Conservation (phyloP, 257 asterid genomes). For the Coffea eugenioides region DNA sequence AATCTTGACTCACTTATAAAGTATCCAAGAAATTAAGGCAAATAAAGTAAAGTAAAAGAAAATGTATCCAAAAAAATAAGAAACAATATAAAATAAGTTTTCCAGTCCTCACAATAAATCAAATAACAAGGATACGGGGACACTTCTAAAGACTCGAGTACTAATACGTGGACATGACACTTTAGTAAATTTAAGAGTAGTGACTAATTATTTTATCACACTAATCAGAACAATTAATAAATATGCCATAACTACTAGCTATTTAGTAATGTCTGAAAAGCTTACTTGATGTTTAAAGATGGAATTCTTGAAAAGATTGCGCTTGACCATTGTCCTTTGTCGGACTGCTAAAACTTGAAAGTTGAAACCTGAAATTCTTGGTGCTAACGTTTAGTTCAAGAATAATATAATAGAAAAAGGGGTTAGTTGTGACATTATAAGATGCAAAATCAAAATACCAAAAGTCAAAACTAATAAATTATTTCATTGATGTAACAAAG, state of each 20-base stretch:
- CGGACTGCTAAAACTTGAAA: neutral
- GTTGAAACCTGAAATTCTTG: neutral
- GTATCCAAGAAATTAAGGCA: too few species aligned
- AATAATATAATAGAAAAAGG: too few species aligned
- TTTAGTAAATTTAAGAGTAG: neutral
- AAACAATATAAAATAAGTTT: too few species aligned
- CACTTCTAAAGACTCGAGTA: neutral
- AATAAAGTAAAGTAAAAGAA: too few species aligned
- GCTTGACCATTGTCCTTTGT: neutral
- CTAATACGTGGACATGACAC: neutral
- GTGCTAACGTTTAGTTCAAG: neutral
- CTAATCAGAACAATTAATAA: neutral
- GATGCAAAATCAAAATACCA: too few species aligned
- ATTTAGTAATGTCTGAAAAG: neutral
- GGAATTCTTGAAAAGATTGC: too few species aligned
- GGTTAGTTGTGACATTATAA: neutral
- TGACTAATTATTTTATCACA: neutral
- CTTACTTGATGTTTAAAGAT: too few species aligned
- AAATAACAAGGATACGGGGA: neutral
- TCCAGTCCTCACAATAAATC: too few species aligned
- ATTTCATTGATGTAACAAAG: neutral
- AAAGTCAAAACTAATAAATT: neutral
- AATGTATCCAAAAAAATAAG: too few species aligned
- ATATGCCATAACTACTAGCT: too few species aligned
- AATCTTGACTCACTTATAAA: too few species aligned